A percentile compares a stretch with the other conserved stretches of the same genome.
phyloP scores from a whole-genome alignment of 164 flowering plant genomes.

The Stephania japonica region DNA sequence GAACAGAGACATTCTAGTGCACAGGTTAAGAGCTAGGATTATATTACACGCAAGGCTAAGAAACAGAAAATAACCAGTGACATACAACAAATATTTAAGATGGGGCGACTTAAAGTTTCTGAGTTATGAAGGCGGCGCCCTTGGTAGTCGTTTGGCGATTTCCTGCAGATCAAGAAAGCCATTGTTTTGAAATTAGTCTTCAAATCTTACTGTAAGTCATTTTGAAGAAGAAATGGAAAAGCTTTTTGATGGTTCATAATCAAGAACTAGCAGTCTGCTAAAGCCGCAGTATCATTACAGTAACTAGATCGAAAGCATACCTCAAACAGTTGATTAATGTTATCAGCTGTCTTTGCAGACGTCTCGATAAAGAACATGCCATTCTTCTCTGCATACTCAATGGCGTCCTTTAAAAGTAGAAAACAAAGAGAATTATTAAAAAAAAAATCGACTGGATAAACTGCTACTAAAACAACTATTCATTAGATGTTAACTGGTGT shows the following conservation, averaged over 20 bases:
- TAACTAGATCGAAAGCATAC: conserved; percentile 24
- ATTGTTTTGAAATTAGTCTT: neutral
- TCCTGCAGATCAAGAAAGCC: conserved; percentile 45
- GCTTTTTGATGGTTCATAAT: neutral
- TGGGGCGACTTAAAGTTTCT: neutral
- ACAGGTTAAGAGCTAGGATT: neutral
- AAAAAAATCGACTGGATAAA: neutral
- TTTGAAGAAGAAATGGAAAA: neutral
- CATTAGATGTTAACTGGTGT: neutral
- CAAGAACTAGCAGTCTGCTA: neutral
- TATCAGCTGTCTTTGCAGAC: conserved; percentile 99
- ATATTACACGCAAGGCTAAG: neutral
- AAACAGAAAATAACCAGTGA: neutral
- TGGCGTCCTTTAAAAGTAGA: conserved; percentile 61
- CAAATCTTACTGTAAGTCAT: neutral
- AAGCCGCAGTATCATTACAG: neutral
- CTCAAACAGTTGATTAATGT: conserved; percentile 94
- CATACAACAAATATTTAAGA: neutral
- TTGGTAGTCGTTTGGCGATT: conserved; percentile 89
- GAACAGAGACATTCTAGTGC: neutral
- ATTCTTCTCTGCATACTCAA: conserved; percentile 88
- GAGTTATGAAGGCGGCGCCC: conserved; percentile 42
- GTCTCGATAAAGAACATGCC: conserved; percentile 99
- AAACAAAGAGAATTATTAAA: neutral
- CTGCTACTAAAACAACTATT: neutral